These are phyloP conservation scores for Begonia masoniana DNA, from an alignment of 306 rosid genomes.

Conservation along the genomic window DNA sequence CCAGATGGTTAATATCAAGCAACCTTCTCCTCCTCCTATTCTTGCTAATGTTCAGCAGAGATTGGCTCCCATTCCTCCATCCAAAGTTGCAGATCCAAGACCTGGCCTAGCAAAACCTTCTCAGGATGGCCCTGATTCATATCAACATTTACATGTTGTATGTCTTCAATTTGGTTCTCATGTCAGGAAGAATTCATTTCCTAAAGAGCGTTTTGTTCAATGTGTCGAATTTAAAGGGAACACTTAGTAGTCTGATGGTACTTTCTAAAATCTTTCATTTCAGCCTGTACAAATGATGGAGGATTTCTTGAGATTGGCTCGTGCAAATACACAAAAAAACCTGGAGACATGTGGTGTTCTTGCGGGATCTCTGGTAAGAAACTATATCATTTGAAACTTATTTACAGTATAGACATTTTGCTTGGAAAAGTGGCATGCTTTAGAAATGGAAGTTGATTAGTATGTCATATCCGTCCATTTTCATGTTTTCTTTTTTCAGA, in stretches of 20 bases:
- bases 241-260: constrained; percentile 8
- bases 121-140: constrained; percentile 45
- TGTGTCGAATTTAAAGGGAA: not conserved
- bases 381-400: not conserved
- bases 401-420: not conserved
- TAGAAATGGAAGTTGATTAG: not conserved
- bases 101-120: constrained; percentile 75
- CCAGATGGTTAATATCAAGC: constrained; percentile 46
- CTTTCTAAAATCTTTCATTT: constrained; percentile 12
- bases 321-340: constrained; percentile 63
- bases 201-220: not conserved
- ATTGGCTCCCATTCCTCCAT: constrained; percentile 52
- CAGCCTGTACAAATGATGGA: constrained; percentile 95
- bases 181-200: not conserved
- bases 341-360: constrained; percentile 94
- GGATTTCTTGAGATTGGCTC: constrained; percentile 82
- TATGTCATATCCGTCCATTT: constrained; percentile 11
- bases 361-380: constrained; percentile 89
- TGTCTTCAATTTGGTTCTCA: constrained; percentile 14
- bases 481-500: constrained; percentile 43
- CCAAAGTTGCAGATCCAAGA: constrained; percentile 97
- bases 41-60: constrained; percentile 70
- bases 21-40: constrained; percentile 88
- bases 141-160: constrained; percentile 80
- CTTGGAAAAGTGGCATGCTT: constrained; percentile 1